These are phyloP conservation scores for Coemansia sp. DNA, from an alignment of 192 early-diverging fungal genomes.

Conservation along the genomic window DNA sequence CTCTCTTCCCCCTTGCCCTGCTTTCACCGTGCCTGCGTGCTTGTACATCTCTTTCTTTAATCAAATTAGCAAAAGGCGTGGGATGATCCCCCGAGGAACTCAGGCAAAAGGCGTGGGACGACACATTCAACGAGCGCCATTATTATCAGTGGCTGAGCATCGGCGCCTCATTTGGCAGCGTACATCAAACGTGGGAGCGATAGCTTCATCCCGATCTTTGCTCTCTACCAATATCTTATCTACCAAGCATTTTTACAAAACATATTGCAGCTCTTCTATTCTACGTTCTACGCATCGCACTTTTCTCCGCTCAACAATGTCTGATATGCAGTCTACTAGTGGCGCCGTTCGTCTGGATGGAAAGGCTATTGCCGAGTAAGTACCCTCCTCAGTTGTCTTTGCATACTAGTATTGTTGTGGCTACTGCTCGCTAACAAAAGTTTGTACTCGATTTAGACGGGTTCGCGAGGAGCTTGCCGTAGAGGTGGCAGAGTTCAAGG, in stretches of 20 bases:
- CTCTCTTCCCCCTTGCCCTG: too few species aligned
- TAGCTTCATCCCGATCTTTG: neutral
- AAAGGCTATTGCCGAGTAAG: slow-evolving; percentile 42
- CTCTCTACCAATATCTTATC: neutral
- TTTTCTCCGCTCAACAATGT: slow-evolving; percentile 7
- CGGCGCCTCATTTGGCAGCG: neutral
- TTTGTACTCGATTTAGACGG: slow-evolving; percentile 18
- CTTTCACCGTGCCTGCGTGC: neutral
- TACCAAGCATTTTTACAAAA: neutral
- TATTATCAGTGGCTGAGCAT: neutral
- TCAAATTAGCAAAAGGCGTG: neutral
- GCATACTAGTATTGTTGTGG: neutral
- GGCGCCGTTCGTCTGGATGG: slow-evolving; percentile 31
- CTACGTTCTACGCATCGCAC: slow-evolving; percentile 3
- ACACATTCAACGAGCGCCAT: slow-evolving; percentile 1
- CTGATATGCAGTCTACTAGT: slow-evolving; percentile 11
- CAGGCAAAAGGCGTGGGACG: neutral
- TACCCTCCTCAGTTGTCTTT: neutral
- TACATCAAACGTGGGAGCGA: neutral
- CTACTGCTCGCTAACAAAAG: neutral
- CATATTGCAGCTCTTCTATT: slow-evolving; percentile 7
- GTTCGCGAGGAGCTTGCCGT: slow-evolving; percentile 70
- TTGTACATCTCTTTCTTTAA: neutral
- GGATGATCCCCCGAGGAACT: neutral
- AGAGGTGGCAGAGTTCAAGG: slow-evolving; percentile 69